Evolutionary conservation across 441 rosid species (phyloP), one percentile per base, ranked within the genome.

Genomic region (Erodium moschatum): DNA sequence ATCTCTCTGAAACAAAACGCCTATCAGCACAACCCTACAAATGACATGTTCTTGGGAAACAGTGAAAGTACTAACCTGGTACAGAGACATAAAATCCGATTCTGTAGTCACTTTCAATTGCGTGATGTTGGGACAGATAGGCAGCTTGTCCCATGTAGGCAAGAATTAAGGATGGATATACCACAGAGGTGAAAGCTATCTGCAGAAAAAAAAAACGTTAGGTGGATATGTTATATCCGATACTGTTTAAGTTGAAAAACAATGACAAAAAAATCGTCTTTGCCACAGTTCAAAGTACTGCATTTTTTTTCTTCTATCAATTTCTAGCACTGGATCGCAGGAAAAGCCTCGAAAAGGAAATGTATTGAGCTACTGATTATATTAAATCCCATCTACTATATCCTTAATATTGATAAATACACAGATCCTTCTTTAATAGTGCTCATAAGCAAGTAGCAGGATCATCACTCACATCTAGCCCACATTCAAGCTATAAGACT

Each of bases 71-170:
- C 46, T 6, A 40, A 91, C 98, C 84, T 73, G 98, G 98, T 71
- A 94, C 97, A 4, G 96, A 89, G 69, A 91, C 82, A 67, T 87
- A 94, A 77, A 91, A 91, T 73, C 90, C 86, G 74, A 91, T 91
- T 0, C 83, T 80, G 68, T 85, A 76, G 54, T 70, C 77, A 66
- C 46, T 40, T 40, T 40, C 46, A 40, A 40, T 5, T 2, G 46
- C 11, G 11, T 91, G 97, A 83, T 94, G 93, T 72, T 77, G 81
- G 0, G 99, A 94, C 67, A 91, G 80, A 80, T 84, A 94, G 61
- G 99, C 97, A 68, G 99, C 99, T 84, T 94, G 97, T 16, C 99
- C 99, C 97, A 91, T 94, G 70, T 94, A 94, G 63, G 96, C 97
- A 83, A 91, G 77, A 74, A 84, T 91, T 52, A 91, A 93, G 63